phyloP scores from a whole-genome alignment of 495 filamentous ascomycete genomes.

The Aspergillus saccharolyticus region DNA sequence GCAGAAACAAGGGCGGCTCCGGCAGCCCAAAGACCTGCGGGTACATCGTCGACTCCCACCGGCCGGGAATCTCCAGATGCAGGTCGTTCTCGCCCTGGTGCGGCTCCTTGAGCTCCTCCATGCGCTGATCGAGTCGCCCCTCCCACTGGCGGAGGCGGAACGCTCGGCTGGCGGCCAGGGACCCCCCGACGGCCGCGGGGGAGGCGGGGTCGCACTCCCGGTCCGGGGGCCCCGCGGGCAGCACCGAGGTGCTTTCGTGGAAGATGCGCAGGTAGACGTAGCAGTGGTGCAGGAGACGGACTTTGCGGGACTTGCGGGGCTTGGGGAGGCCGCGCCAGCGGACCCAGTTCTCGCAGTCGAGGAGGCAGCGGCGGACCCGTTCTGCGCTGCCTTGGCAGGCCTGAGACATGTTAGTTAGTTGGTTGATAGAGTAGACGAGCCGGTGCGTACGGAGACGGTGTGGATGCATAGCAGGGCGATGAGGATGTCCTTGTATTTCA shows the following conservation, averaged over 20 bases:
- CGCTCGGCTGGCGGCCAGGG: conserved; percentile 9
- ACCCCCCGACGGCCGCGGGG: neutral
- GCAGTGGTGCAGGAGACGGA: conserved; percentile 27
- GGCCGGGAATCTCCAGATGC: conserved; percentile 23
- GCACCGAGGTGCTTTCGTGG: conserved; percentile 21
- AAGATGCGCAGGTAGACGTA: conserved; percentile 28
- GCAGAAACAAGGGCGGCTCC: conserved; percentile 21
- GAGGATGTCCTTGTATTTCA: conserved; percentile 28
- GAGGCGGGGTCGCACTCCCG: neutral
- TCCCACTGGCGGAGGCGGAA: conserved; percentile 20
- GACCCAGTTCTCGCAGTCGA: conserved; percentile 27
- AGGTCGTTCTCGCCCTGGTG: conserved; percentile 26
- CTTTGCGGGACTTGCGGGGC: conserved; percentile 22
- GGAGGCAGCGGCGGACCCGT: conserved; percentile 16
- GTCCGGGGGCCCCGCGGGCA: neutral
- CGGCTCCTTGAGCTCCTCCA: conserved; percentile 19
- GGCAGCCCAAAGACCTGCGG: conserved; percentile 27
- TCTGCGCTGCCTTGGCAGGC: conserved; percentile 16
- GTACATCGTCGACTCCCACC: conserved; percentile 24
- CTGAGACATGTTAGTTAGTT: neutral
- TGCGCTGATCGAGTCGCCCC: conserved; percentile 15
- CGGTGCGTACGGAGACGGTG: conserved; percentile 9
- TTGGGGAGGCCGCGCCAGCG: conserved; percentile 18
- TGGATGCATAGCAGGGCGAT: conserved; percentile 25
- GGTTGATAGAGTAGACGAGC: neutral